Base-by-base conservation (phyloP, 257 asterid species). In the Thymus quinquecostatus region DNA sequence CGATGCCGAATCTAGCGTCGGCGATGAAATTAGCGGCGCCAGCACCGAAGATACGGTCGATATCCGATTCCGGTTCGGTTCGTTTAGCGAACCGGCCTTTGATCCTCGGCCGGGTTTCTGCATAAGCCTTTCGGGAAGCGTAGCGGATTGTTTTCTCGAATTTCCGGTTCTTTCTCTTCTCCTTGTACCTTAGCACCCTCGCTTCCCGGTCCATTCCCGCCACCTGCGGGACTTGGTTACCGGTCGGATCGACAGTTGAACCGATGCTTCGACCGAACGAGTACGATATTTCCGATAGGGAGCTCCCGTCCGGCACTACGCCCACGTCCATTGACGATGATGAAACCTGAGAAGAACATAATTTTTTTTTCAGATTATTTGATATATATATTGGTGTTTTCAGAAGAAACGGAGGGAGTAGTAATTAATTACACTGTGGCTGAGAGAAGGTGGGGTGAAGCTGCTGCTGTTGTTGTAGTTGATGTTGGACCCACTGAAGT, bases 41-140 rank as follows among this genome's bases (percentile, higher is more conserved):
- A 32, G 78, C 51, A 5, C 82, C 71, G 38, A 80, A 84, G 14
- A 79, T 66, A 53, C 77, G 86, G 65, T 88, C 87, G 13, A 85
- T 66, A 3, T 85, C 91, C 0, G 85, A 66, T 0, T 85, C 89
- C 6, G 74, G 3, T 1, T 87, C 89, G 44, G 81, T 82, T 80
- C 86, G 79, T 78, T 89, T 89, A 0, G 90, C 98, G 78, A 92
- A 92, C 50, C 96, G 89, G 66, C 98, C 98, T 70, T 92, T 89
- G 50, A 92, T 81, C 66, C 98, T 88, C 4, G 98, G 98, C 82
- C 98, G 84, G 8, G 85, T 87, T 69, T 89, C 98, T 0, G 96
- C 98, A 65, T 92, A 92, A 0, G 98, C 98, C 79, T 92, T 92
- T 14, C 96, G 78, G 0, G 96, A 89, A 57, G 98, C 98, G 69